Evolutionary conservation across 1,284 basidiomycete species (phyloP).

Genomic region (Austropuccinia psidii): DNA sequence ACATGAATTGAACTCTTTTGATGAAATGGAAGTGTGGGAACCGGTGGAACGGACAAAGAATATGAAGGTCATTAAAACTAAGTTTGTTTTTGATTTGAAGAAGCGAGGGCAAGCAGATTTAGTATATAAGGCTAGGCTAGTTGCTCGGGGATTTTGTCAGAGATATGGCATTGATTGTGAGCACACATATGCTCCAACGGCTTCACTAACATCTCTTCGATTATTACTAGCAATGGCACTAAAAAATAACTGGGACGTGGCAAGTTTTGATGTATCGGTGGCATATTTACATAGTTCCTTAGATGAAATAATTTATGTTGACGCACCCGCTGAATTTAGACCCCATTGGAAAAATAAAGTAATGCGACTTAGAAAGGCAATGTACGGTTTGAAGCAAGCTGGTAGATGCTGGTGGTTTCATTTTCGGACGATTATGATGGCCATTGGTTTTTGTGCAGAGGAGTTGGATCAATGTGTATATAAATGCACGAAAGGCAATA

Average conservation of each 20-base stretch:
- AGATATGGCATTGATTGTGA: no score
- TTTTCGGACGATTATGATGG: neutral
- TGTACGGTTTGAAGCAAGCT: neutral
- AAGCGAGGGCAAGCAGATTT: no score
- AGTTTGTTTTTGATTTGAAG: neutral
- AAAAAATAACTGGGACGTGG: no score
- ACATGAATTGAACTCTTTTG: neutral
- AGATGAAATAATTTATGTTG: neutral
- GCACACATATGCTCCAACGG: no score
- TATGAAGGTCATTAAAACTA: neutral
- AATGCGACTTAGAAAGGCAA: neutral
- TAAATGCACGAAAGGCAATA: neutral
- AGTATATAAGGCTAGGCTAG: no score
- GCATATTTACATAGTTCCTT: neutral
- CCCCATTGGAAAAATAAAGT: neutral
- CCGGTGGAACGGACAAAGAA: neutral
- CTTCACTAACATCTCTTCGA: no score
- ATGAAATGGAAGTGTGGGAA: neutral
- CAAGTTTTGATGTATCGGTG: no score
- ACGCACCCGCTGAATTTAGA: no score
- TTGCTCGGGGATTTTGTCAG: no score
- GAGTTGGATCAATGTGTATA: neutral
- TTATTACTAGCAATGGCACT: no score
- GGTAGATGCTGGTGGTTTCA: slow-evolving; percentile 8
- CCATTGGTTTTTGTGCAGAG: neutral